Evolutionary conservation across 2,329 filamentous ascomycete genomes (phyloP).

Genomic region (Fusarium nisikadoi): DNA sequence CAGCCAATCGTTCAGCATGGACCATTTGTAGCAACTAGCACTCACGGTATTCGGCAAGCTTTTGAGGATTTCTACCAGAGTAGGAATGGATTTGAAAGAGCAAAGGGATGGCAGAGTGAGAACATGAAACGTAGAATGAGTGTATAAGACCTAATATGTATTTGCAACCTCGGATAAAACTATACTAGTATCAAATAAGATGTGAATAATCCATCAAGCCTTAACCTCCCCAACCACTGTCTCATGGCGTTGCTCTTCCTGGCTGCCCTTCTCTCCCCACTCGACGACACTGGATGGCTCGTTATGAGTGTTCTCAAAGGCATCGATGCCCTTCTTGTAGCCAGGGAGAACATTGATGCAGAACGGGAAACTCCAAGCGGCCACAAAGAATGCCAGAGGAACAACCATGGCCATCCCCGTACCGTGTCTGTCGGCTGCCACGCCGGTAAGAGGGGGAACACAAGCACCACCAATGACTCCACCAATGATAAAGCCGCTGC

Average conservation of each 20-base stretch:
- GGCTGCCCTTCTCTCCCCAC: background rate
- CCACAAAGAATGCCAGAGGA: conserved; percentile 68
- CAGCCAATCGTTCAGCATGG: background rate
- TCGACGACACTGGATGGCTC: background rate
- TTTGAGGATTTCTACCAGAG: background rate
- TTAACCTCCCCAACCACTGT: background rate
- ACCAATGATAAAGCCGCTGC: conserved; percentile 74
- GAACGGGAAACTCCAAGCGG: conserved; percentile 65
- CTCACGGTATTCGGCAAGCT: background rate
- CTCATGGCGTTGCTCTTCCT: background rate
- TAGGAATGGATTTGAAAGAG: background rate
- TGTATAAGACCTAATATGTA: background rate
- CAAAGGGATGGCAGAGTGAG: background rate
- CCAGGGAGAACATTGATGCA: conserved; percentile 73
- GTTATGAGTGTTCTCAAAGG: conserved; percentile 46
- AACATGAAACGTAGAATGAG: background rate
- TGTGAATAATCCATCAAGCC: background rate
- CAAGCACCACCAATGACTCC: conserved; percentile 78
- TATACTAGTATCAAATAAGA: no score
- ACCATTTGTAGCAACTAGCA: background rate
- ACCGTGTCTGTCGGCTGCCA: conserved; percentile 70
- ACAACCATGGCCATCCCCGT: conserved; percentile 74
- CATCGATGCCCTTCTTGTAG: conserved; percentile 72
- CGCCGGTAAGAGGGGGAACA: conserved; percentile 77
- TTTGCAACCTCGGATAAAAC: no score